Evolutionary conservation across 2,329 filamentous ascomycete species (phyloP), one percentile per base, ranked within the genome.

Genomic region (Penicillium griseofulvum): DNA sequence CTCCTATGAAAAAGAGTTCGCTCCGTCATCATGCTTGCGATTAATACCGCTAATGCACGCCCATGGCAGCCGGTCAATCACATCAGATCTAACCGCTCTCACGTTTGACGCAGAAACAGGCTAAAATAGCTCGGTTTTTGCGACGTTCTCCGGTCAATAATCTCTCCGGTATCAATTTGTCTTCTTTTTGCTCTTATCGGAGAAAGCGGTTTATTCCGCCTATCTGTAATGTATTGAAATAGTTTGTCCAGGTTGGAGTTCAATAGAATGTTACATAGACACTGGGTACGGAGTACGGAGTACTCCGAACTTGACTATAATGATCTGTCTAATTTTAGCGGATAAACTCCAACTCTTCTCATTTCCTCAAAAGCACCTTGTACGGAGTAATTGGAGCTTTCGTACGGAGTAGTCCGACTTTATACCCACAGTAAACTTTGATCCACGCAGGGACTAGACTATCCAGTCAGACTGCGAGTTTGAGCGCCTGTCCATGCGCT

Each of bases 41-140:
- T 49, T 42, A 52, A 59, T 59, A 60, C 60, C 42, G 38, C 63
- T 65, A 65, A 64, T 65, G 63, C 62, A 63, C 38, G 54, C 43
- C 36, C 44, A 44, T 57, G 39, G 36, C 50, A 49, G 51, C 49
- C 39, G 33, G 59, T 58, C 62, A 63, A 65, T 65, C 62, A 62
- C 57, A 62, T 58, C 54, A 65, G 60, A 65, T 63, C 57, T 56
- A 59, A 52, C 55, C 45, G 54, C 53, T 53, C 52, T 53, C 39
- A 33, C 47, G 61, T 61, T 65, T 63, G 55, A 44, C 47, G 39
- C 33, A 50, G 42, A 51, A 43, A 49, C 46, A 50, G 51, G 50
- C 59, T 54, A 60, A 58, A 52, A 9, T 51, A 50, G 49, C 36
- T 39, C 37, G 22, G 24, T 38, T 46, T 53, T 47, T 14, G 37